phyloP scores from a whole-genome alignment of 2,329 filamentous ascomycete species.

The Pseudogymnoascus sp. region DNA sequence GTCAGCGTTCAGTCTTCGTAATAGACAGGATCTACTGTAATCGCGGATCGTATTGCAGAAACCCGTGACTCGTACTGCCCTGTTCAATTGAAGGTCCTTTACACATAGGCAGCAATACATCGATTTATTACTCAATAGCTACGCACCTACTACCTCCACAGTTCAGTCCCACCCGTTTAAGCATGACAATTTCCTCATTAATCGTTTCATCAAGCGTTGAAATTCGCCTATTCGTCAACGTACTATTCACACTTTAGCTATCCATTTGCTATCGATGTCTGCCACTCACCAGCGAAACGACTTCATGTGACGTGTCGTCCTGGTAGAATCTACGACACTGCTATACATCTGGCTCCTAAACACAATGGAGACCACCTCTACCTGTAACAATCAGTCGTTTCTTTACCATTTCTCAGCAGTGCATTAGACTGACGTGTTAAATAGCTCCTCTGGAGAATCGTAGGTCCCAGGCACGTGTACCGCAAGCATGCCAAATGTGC shows the following conservation, averaged over 20 bases:
- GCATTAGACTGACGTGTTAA: not conserved
- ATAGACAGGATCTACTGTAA: no score
- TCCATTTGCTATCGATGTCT: not conserved
- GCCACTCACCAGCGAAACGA: not conserved
- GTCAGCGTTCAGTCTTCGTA: no score
- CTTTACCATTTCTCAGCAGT: not conserved
- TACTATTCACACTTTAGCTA: not conserved
- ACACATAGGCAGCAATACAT: no score
- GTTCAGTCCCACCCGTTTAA: not conserved
- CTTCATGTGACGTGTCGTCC: not conserved
- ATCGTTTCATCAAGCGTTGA: not conserved
- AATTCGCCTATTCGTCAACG: not conserved
- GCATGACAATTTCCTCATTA: not conserved
- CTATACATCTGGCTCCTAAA: not conserved
- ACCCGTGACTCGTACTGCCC: no score
- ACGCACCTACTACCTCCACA: not conserved
- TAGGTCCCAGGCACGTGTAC: not conserved
- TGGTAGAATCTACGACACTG: not conserved
- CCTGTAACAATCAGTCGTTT: not conserved
- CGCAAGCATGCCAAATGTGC: not conserved
- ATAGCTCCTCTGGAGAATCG: not conserved
- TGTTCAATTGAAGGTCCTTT: no score
- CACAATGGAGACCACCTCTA: not conserved
- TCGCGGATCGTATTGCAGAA: no score
- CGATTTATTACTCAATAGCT: no score